Conservation (phyloP, 2,329 filamentous ascomycete genomes). For the Aureobasidium sp. region DNA sequence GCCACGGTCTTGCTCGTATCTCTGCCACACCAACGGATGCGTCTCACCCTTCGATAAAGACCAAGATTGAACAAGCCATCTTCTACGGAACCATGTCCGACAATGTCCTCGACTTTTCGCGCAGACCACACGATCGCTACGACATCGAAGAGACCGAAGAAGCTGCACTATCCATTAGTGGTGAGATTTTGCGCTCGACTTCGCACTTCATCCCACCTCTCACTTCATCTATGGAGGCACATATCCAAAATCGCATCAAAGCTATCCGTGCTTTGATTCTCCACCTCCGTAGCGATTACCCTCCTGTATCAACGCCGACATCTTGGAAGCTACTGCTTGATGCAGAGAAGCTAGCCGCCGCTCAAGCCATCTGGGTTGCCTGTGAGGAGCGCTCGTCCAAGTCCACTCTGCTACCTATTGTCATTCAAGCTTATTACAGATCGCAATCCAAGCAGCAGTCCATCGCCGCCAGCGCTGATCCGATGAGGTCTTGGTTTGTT, state of each 20-base stretch:
- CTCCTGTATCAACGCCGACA: conserved; percentile 54
- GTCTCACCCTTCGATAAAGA: conserved; percentile 66
- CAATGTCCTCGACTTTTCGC: conserved; percentile 80
- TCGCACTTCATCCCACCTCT: conserved; percentile 61
- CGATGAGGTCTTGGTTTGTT: conserved; percentile 17
- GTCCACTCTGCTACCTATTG: conserved; percentile 6
- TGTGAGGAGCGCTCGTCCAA: conserved; percentile 52
- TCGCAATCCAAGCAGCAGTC: neutral
- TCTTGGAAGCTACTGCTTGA: conserved; percentile 80
- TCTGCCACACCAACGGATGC: conserved; percentile 49
- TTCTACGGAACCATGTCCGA: conserved; percentile 78
- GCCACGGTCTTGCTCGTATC: conserved; percentile 49
- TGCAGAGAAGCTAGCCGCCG: conserved; percentile 82
- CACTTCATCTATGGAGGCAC: conserved; percentile 69
- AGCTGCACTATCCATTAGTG: conserved; percentile 70
- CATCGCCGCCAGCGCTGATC: neutral
- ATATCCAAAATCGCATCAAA: conserved; percentile 62
- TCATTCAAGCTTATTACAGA: conserved; percentile 6
- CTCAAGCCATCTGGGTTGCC: conserved; percentile 67
- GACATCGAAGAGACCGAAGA: conserved; percentile 59
- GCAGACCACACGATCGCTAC: conserved; percentile 47
- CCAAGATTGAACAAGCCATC: conserved; percentile 86
- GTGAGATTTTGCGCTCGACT: conserved; percentile 70
- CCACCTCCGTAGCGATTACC: conserved; percentile 58
- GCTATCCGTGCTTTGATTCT: conserved; percentile 67